Base-by-base conservation (phyloP, 2,329 filamentous ascomycete genomes). In the Moelleriella libera region DNA sequence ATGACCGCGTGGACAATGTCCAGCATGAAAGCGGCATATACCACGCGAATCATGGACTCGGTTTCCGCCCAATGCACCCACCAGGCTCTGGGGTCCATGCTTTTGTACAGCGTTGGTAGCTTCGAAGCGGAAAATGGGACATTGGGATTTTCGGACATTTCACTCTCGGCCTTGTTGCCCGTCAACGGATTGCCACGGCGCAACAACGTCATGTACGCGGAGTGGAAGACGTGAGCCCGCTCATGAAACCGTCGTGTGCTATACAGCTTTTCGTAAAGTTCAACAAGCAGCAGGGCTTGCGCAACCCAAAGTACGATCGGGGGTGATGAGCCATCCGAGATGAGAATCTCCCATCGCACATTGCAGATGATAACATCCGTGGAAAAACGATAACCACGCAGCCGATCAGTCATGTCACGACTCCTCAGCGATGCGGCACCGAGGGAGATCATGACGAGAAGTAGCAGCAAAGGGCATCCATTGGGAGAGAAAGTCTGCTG, bases 261-360 rank as follows among this genome's bases (percentile, higher is more conserved):
- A 63, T 90, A 97, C 85, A 95, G 92, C 71, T 98, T 98, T 68
- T 98, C 92, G 58, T 94, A 97, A 0, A 95, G 69, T 62, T 98
- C 92, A 10, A 97, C 73, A 5, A 97, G 73, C 5, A 97, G 71
- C 46, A 97, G 68, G 1, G 90, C 83, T 62, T 97, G 92, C 67
- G 97, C 97, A 0, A 95, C 80, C 90, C 90, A 98, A 6, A 98
- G 68, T 64, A 94, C 95, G 7, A 90, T 90, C 0, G 92, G 90
- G 1, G 92, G 89, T 14, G 87, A 75, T 65, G 94, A 96, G 63
- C 89, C 87, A 11, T 77, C 74, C 60, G 96, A 85, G 74, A 89
- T 92, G 60, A 97, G 96, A 39, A 96, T 85, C 62, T 94, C 86
- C 87, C 89, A 96, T 48, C 92, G 78, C n/a, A 96, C 68, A 65